Evolutionary conservation across 345 rosid genomes (phyloP).

Genomic region (Aquilaria malaccensis): DNA sequence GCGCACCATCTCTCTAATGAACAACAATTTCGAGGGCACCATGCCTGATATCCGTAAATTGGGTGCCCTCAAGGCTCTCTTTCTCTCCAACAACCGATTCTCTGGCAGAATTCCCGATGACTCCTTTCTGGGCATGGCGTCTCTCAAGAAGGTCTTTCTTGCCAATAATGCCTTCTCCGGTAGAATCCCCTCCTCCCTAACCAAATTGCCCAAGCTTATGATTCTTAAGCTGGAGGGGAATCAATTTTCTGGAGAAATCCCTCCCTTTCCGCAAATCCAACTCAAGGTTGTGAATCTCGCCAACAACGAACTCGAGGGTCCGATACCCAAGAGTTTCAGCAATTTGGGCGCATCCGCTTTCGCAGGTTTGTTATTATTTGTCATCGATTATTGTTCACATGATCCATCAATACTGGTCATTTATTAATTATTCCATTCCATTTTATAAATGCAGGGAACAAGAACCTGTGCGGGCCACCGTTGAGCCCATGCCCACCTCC

Average conservation of each 20-base stretch:
- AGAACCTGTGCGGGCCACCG: constrained; percentile 50
- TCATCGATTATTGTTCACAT: not conserved
- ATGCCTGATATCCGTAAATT: constrained; percentile 48
- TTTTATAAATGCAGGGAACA: constrained; percentile 42
- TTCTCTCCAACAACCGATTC: constrained; percentile 53
- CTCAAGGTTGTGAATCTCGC: constrained; percentile 41
- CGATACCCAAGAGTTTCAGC: constrained; percentile 47
- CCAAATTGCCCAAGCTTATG: constrained; percentile 39
- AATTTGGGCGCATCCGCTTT: constrained; percentile 35
- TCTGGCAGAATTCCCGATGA: constrained; percentile 45
- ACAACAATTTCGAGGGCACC: constrained; percentile 48
- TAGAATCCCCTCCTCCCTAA: constrained; percentile 43
- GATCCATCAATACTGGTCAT: not conserved
- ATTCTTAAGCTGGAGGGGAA: constrained; percentile 66
- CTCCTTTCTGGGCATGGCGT: constrained; percentile 48
- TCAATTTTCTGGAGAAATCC: constrained; percentile 47
- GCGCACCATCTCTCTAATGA: constrained; percentile 62
- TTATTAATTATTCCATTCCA: not conserved
- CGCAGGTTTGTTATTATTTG: constrained; percentile 34
- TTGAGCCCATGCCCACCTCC: constrained; percentile 30
- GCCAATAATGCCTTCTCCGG: constrained; percentile 59
- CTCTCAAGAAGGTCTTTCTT: constrained; percentile 46
- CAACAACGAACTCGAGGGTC: constrained; percentile 64
- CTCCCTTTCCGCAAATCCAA: constrained; percentile 32
- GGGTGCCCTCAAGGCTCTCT: constrained; percentile 41